phyloP scores from a whole-genome alignment of 2,329 filamentous ascomycete species.

The Pestalotiopsis fici region DNA sequence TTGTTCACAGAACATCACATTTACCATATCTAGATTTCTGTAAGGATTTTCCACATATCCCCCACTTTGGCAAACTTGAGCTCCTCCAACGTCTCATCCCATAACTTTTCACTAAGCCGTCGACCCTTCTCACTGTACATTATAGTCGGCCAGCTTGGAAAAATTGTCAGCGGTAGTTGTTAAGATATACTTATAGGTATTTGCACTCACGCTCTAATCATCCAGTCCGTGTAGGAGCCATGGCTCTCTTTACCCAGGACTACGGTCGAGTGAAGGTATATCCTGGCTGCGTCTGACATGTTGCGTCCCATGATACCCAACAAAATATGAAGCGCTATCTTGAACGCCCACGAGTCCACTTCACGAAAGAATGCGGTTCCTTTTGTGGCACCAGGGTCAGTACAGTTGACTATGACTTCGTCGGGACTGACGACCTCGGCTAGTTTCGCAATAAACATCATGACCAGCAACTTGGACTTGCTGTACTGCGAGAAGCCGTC shows the following conservation, averaged over 20 bases:
- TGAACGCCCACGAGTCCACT: background rate
- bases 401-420: slow-evolving; percentile 22
- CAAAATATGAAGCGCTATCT: background rate
- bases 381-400: slow-evolving; percentile 18
- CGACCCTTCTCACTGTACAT: slow-evolving; percentile 22
- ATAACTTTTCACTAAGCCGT: slow-evolving; percentile 19
- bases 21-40: too few species aligned
- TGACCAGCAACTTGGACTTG: slow-evolving; percentile 7
- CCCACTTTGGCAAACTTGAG: slow-evolving; percentile 17
- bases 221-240: slow-evolving; percentile 20
- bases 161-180: background rate
- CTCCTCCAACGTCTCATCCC: slow-evolving; percentile 28
- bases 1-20: too few species aligned
- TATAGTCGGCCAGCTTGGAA: slow-evolving; percentile 19
- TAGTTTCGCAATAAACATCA: slow-evolving; percentile 18
- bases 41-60: background rate
- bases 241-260: slow-evolving; percentile 22
- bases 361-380: slow-evolving; percentile 18
- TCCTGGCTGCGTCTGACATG: slow-evolving; percentile 16
- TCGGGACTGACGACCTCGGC: slow-evolving; percentile 12
- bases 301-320: slow-evolving; percentile 13
- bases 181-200: background rate
- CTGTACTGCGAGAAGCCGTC: slow-evolving; percentile 6
- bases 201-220: slow-evolving; percentile 22
- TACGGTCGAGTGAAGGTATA: slow-evolving; percentile 19